phyloP scores from a whole-genome alignment of 2,329 filamentous ascomycete species.

The Cryphonectria parasitica region DNA sequence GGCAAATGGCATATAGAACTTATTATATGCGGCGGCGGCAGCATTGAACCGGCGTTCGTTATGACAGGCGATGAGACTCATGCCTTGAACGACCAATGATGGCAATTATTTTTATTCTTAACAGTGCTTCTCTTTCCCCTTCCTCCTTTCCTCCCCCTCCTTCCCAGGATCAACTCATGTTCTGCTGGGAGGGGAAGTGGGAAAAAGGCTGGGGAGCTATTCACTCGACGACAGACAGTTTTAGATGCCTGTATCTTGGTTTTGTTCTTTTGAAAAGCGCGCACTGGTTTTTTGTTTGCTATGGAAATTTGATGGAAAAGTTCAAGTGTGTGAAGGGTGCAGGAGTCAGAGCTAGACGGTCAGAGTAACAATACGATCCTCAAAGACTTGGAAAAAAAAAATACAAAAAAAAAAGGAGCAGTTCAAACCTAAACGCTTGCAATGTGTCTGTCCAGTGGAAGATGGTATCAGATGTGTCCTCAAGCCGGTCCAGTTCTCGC shows the following conservation, averaged over 20 bases:
- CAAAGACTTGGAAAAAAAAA: background rate
- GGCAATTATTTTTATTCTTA: slow-evolving; percentile 21
- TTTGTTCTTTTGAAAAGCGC: slow-evolving; percentile 11
- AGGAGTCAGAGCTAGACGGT: slow-evolving; percentile 7
- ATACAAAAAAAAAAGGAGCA: background rate
- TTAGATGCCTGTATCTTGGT: slow-evolving; percentile 15
- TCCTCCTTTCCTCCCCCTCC: background rate
- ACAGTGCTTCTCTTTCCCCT: slow-evolving; percentile 18
- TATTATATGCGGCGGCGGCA: slow-evolving; percentile 18
- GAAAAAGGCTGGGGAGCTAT: background rate
- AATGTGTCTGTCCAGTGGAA: background rate
- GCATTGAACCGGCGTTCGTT: slow-evolving; percentile 29
- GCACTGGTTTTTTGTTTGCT: background rate
- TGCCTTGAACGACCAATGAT: slow-evolving; percentile 28
- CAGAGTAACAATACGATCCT: slow-evolving; percentile 4
- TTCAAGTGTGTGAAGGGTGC: background rate
- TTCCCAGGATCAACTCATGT: background rate
- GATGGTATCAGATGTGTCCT: background rate
- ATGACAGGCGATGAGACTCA: slow-evolving; percentile 22
- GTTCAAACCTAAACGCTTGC: background rate
- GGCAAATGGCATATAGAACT: slow-evolving; percentile 20
- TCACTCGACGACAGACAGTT: background rate
- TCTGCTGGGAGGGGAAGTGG: background rate
- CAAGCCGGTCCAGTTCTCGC: background rate
- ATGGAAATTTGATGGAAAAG: slow-evolving; percentile 4